A percentile compares a stretch with the other conserved stretches of the same genome.
Evolutionary conservation across 495 filamentous ascomycete species (phyloP).

Genomic region (Apodospora peruviana): DNA sequence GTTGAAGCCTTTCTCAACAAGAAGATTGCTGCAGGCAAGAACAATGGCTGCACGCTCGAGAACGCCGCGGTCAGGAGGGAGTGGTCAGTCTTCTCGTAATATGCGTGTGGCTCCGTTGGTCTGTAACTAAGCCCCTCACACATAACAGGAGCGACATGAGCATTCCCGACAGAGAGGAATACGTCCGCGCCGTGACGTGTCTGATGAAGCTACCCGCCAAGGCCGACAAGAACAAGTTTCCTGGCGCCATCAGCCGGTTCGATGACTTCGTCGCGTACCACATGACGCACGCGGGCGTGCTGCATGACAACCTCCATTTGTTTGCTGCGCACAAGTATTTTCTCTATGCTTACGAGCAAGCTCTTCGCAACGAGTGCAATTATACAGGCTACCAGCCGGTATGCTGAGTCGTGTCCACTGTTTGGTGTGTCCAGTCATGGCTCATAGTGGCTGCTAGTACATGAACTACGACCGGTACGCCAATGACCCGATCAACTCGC

Average conservation of each 20-base stretch:
- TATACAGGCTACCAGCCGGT: constrained; percentile 51
- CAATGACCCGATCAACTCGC: constrained; percentile 29
- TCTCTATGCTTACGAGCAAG: constrained; percentile 58
- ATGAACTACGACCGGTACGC: constrained; percentile 41
- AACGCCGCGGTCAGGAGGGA: constrained; percentile 45
- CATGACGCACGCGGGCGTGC: constrained; percentile 37
- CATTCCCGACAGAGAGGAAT: constrained; percentile 42
- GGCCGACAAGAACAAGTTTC: constrained; percentile 34
- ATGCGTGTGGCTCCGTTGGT: background rate
- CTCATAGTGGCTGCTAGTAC: constrained; percentile 26
- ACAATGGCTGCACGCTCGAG: constrained; percentile 42
- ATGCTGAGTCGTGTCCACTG: constrained; percentile 27
- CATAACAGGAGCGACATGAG: constrained; percentile 41
- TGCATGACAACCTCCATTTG: constrained; percentile 55
- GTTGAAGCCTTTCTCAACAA: constrained; percentile 30
- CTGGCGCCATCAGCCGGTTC: constrained; percentile 44
- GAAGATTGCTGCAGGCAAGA: constrained; percentile 33
- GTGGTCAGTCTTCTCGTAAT: constrained; percentile 29
- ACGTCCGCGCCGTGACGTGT: constrained; percentile 45
- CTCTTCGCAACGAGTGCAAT: constrained; percentile 63
- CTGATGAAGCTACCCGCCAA: constrained; percentile 38
- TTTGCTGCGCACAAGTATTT: constrained; percentile 67
- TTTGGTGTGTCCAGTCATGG: background rate
- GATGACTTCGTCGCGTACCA: constrained; percentile 54
- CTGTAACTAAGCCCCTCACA: background rate